Conservation (phyloP, 371 early-diverging fungal species). For the Haplosporangium sp. region DNA sequence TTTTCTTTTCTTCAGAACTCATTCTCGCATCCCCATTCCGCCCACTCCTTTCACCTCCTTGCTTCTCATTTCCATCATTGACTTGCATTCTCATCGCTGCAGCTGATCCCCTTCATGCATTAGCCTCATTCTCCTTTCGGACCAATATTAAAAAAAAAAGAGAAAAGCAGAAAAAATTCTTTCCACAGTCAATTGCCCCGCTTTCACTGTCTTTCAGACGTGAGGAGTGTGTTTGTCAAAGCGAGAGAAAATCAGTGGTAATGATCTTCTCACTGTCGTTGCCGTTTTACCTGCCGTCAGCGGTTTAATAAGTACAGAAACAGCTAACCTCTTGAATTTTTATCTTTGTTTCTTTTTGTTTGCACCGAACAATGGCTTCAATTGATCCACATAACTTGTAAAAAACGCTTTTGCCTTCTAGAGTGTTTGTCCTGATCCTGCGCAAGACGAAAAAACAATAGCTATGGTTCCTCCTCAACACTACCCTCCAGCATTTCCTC, state of each 20-base stretch:
- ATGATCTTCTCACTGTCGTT: background rate
- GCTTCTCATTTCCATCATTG: background rate
- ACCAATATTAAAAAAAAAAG: background rate
- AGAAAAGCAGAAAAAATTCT: background rate
- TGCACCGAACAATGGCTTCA: background rate
- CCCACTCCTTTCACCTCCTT: background rate
- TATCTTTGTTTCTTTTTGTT: background rate
- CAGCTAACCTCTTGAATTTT: background rate
- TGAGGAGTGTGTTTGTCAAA: conserved; percentile 11
- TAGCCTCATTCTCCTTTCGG: background rate
- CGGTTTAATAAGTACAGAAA: background rate
- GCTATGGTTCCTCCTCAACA: conserved; percentile 49
- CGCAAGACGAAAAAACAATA: background rate
- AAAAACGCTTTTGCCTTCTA: too few relatives aligned
- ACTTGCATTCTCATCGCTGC: too few relatives aligned
- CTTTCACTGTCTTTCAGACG: background rate
- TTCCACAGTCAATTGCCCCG: background rate
- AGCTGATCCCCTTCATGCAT: background rate
- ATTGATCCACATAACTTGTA: background rate
- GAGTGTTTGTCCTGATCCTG: too few relatives aligned
- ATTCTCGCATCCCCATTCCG: background rate
- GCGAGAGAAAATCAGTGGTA: background rate
- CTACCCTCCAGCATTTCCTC: conserved; percentile 37
- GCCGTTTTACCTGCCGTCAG: background rate
- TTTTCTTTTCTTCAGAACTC: background rate